These are phyloP conservation scores for Mortierella alpina DNA, from an alignment of 192 early-diverging fungal genomes.

Conservation along the genomic window DNA sequence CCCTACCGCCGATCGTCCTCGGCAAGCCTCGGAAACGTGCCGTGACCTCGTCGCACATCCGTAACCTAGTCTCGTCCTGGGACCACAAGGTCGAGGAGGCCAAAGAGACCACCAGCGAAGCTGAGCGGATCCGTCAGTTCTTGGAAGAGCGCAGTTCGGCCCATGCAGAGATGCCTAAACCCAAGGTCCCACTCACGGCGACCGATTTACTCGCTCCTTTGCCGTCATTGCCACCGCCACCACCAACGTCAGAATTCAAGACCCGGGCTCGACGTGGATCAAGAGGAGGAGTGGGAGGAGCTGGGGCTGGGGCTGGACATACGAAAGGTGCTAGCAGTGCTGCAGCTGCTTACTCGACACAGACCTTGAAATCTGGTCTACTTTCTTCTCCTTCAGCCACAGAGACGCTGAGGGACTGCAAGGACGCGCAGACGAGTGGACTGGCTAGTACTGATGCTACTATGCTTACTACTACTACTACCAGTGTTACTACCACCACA, in stretches of 20 bases:
- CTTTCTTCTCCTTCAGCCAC: too few relatives aligned
- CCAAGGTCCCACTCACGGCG: slow-evolving; percentile 26
- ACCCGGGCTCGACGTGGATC: neutral
- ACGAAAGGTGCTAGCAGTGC: too few relatives aligned
- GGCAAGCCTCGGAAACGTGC: slow-evolving; percentile 48
- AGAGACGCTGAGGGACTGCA: too few relatives aligned
- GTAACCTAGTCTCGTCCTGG: slow-evolving; percentile 47
- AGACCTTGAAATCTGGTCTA: too few relatives aligned
- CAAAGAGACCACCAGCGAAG: slow-evolving; percentile 30
- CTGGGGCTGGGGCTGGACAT: neutral
- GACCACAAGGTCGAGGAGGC: slow-evolving; percentile 50
- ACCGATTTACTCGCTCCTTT: slow-evolving; percentile 35
- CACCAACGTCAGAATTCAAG: neutral
- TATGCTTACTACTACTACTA: too few relatives aligned
- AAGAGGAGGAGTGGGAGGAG: neutral
- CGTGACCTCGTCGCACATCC: slow-evolving; percentile 38
- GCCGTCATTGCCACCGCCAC: slow-evolving; percentile 44
- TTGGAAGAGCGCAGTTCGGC: slow-evolving; percentile 38
- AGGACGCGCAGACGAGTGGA: too few relatives aligned
- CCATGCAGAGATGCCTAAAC: slow-evolving; percentile 46
- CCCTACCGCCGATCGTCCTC: slow-evolving; percentile 37
- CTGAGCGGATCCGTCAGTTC: slow-evolving; percentile 38
- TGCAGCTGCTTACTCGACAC: too few relatives aligned
- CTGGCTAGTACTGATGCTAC: too few relatives aligned
- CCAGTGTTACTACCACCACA: too few relatives aligned